Conservation (phyloP, 768 basidiomycete species). For the Suillus subalutaceus region DNA sequence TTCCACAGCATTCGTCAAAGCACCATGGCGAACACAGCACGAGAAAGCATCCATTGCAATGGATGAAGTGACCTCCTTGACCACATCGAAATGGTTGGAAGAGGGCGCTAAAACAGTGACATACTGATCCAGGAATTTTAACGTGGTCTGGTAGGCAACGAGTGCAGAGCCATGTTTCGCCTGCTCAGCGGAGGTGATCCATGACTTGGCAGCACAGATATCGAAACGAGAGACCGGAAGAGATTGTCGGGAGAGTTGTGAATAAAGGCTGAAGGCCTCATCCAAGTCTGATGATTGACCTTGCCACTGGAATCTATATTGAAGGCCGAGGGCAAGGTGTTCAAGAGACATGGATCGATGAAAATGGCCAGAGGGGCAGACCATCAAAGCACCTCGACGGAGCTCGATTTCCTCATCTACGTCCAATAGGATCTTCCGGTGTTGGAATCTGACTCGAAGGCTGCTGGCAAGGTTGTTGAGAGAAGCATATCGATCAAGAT, state of each 20-base stretch:
- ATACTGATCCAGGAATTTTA: conserved; percentile 27
- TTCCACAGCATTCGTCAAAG: conserved; percentile 22
- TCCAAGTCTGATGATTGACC: conserved; percentile 25
- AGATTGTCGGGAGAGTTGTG: conserved; percentile 21
- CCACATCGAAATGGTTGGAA: conserved; percentile 14
- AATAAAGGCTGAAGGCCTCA: conserved; percentile 21
- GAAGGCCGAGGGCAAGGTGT: conserved; percentile 23
- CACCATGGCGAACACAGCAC: conserved; percentile 15
- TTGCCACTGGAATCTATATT: conserved; percentile 24
- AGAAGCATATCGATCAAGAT: conserved; percentile 13
- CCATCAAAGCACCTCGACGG: conserved; percentile 24
- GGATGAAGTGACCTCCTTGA: not conserved
- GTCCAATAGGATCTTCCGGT: not conserved
- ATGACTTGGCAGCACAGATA: conserved; percentile 24
- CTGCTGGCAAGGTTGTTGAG: conserved; percentile 11
- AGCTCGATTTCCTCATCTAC: conserved; percentile 18
- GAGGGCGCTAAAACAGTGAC: conserved; percentile 19
- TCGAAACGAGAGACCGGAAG: conserved; percentile 18
- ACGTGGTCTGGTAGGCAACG: conserved; percentile 28
- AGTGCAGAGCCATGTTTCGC: conserved; percentile 27
- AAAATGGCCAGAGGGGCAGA: conserved; percentile 17
- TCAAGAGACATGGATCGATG: conserved; percentile 20
- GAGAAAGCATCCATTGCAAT: conserved; percentile 10
- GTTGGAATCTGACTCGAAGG: not conserved
- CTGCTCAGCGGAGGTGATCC: conserved; percentile 23